Evolutionary conservation across 495 filamentous ascomycete genomes (phyloP).

Genomic region (Penicillium verhagenii): DNA sequence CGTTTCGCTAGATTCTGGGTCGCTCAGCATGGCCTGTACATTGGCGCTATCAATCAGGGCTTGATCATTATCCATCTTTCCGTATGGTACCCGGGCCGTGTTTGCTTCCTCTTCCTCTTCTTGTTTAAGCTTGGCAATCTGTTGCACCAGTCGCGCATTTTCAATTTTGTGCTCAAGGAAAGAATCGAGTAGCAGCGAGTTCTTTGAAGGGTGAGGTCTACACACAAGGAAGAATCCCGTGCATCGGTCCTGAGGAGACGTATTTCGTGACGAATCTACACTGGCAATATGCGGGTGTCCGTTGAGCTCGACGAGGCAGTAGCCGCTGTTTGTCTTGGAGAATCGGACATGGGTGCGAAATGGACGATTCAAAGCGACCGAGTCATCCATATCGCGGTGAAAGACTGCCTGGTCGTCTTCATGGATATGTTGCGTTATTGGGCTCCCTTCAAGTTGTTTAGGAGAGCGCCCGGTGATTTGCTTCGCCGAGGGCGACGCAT

Average conservation of each 20-base stretch:
- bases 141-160: constrained; percentile 81
- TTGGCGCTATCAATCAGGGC: constrained; percentile 1
- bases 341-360: constrained; percentile 90
- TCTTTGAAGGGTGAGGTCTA: constrained; percentile 86
- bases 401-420: constrained; percentile 85
- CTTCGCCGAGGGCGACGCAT: constrained; percentile 77
- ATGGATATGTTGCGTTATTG: constrained; percentile 80
- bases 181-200: constrained; percentile 80
- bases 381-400: constrained; percentile 85
- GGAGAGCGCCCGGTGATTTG: constrained; percentile 73
- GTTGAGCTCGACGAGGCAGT: constrained; percentile 80
- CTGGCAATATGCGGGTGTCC: constrained; percentile 87
- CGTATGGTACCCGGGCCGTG: constrained; percentile 17
- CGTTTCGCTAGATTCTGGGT: constrained; percentile 50
- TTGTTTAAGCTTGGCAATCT: constrained; percentile 78
- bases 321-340: constrained; percentile 69
- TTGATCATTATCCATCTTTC: constrained; percentile 9
- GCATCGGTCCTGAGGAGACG: constrained; percentile 66
- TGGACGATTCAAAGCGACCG: constrained; percentile 74
- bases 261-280: constrained; percentile 45
- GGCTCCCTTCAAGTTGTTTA: constrained; percentile 68
- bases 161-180: constrained; percentile 98
- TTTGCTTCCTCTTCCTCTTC: constrained; percentile 82
- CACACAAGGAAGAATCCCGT: constrained; percentile 93
- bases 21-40: constrained; percentile 15